Evolutionary conservation across 805 yeast species (phyloP), one percentile per base, ranked within the genome.

Genomic region (Huiozyma naganishii): DNA sequence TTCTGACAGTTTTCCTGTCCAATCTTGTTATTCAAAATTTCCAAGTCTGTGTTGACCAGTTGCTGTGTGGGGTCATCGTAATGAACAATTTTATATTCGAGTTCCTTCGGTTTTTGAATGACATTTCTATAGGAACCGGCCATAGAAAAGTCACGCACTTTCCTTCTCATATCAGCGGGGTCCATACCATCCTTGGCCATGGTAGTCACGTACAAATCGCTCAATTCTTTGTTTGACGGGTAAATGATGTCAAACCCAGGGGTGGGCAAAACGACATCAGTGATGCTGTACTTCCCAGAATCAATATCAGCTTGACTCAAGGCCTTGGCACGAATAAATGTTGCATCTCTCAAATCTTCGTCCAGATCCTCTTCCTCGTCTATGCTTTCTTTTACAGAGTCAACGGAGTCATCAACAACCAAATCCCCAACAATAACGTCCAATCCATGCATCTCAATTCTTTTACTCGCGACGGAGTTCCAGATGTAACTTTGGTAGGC

Each of bases 401-500:
- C 44, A 12, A 53, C 48, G 3, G 54, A 43, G 36, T 61, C 64
- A 39, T 51, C 55, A 10, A 77, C 56, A 4, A 89, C 87, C 52
- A 89, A 69, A 62, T 89, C 97, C 28, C 97, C 97, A 32, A 69
- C 82, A 45, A 83, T 82, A 32, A 83, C 76, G 28, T 71, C 60
- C 48, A 75, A 58, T 1, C 97, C 97, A 62, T 73, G 82, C 44
- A 79, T 58, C 53, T 76, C 76, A 37, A 87, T 69, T 57, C 98
- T 73, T 51, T 74, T 75, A 41, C 94, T 81, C 1, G 88, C 90
- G 32, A 81, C 94, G 42, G 72, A 60, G 58, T 94, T 94, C 99
- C 98, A 94, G 29, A 92, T 76, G 57, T 81, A 92, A 50, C 96
- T 86, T 66, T 92, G 98, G 62, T 94, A 94, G 3, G 98, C 95